Percentiles rank a stretch among this genome's conserved stretches.
These are phyloP conservation scores for Samsoniella hepiali DNA, from an alignment of 2,329 filamentous ascomycete genomes.

Conservation along the genomic window DNA sequence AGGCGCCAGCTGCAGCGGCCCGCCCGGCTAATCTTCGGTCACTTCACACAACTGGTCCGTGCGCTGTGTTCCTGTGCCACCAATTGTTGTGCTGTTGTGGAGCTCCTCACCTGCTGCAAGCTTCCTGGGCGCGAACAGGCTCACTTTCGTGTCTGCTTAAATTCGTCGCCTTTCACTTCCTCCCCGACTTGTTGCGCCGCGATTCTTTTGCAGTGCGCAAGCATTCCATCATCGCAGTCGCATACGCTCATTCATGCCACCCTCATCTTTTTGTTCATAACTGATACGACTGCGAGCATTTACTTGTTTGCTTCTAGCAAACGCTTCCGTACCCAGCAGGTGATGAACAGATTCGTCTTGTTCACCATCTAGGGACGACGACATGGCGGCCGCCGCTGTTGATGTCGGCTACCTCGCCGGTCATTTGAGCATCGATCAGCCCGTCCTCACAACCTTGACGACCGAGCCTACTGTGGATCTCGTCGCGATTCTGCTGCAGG, in stretches of 20 bases:
- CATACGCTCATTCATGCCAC: background rate
- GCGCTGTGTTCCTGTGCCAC: constrained; percentile 14
- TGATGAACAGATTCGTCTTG: constrained; percentile 17
- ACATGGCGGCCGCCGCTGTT: constrained; percentile 47
- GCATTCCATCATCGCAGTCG: constrained; percentile 5
- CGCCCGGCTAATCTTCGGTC: constrained; percentile 10
- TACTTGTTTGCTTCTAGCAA: background rate
- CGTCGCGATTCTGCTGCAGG: constrained; percentile 69
- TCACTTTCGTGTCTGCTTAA: constrained; percentile 8
- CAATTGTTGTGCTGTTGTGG: constrained; percentile 19
- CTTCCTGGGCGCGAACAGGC: constrained; percentile 9
- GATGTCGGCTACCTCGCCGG: constrained; percentile 71
- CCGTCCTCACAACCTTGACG: constrained; percentile 57
- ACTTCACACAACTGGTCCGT: background rate
- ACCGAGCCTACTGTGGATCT: constrained; percentile 74
- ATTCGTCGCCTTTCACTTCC: background rate
- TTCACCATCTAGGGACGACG: constrained; percentile 30
- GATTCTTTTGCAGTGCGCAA: background rate
- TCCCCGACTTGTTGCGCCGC: background rate
- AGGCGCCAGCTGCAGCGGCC: background rate
- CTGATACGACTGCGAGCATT: background rate
- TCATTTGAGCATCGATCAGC: constrained; percentile 66
- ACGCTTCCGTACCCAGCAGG: background rate
- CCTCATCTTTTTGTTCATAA: background rate
- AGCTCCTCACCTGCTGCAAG: background rate